Evolutionary conservation across 495 filamentous ascomycete species (phyloP).

Genomic region (Penicillium ochrochloron): DNA sequence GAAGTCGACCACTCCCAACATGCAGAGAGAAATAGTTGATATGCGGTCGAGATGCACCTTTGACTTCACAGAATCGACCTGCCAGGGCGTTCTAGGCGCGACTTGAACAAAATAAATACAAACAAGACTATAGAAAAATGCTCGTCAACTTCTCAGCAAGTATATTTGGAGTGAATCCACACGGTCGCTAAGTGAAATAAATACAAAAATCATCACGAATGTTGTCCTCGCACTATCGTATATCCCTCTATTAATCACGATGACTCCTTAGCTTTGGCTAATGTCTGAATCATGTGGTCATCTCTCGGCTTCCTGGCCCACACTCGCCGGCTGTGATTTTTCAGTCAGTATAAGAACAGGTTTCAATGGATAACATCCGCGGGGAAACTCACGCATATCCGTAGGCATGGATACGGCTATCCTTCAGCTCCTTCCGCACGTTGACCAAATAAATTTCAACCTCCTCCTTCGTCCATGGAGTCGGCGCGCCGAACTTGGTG

Average conservation of each 20-base stretch:
- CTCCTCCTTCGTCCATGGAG: slow-evolving; percentile 30
- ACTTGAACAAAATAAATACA: background rate
- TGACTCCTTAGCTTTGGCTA: background rate
- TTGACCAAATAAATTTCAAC: slow-evolving; percentile 30
- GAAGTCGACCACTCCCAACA: background rate
- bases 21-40: background rate
- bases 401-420: slow-evolving; percentile 24
- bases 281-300: slow-evolving; percentile 4
- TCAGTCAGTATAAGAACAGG: background rate
- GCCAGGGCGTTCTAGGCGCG: background rate
- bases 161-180: background rate
- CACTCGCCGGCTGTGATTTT: background rate
- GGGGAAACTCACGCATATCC: slow-evolving; percentile 7
- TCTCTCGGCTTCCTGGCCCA: slow-evolving; percentile 12
- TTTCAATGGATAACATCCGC: background rate
- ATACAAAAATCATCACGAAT: background rate
- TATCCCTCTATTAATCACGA: background rate
- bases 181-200: background rate
- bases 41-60: background rate
- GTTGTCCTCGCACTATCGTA: background rate
- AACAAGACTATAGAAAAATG: background rate
- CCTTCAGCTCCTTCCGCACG: slow-evolving; percentile 25
- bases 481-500: slow-evolving; percentile 33
- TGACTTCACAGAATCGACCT: background rate
- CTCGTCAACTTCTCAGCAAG: background rate